These are phyloP conservation scores for Hypholoma sublateritium DNA, from an alignment of 768 basidiomycete species.

Conservation along the genomic window DNA sequence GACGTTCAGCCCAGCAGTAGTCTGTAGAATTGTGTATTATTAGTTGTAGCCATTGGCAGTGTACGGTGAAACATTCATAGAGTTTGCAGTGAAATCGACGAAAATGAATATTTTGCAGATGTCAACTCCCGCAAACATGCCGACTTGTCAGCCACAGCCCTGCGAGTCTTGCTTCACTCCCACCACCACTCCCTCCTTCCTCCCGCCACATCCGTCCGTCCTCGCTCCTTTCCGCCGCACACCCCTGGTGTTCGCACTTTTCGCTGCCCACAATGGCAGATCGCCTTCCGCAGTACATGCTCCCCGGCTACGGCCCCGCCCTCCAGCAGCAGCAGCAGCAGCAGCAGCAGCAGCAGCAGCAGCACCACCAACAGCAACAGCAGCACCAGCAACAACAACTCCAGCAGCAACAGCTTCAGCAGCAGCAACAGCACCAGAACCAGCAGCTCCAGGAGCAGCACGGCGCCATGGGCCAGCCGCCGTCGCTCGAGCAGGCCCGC, in stretches of 20 bases:
- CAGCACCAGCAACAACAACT: slow-evolving; percentile 43
- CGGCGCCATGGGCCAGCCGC: slow-evolving; percentile 38
- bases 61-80: slow-evolving; percentile 1
- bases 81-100: neutral
- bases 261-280: slow-evolving; percentile 56
- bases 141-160: slow-evolving; percentile 45
- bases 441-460: slow-evolving; percentile 44
- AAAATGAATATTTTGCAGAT: slow-evolving; percentile 11
- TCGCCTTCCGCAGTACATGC: slow-evolving; percentile 58
- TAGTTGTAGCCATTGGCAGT: neutral
- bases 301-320: slow-evolving; percentile 46
- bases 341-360: slow-evolving; percentile 35
- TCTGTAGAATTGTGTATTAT: slow-evolving; percentile 1
- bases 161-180: slow-evolving; percentile 56
- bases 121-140: slow-evolving; percentile 46
- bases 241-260: slow-evolving; percentile 5
- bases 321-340: slow-evolving; percentile 49
- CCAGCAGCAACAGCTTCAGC: slow-evolving; percentile 41
- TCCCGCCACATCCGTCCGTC: slow-evolving; percentile 21
- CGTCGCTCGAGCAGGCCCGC: slow-evolving; percentile 49
- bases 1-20: slow-evolving; percentile 10
- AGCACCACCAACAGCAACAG: slow-evolving; percentile 43
- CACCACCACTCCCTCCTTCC: slow-evolving; percentile 44
- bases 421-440: slow-evolving; percentile 38
- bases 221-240: slow-evolving; percentile 23